A percentile compares a stretch with the other conserved stretches of the same genome.
Evolutionary conservation across 1,284 basidiomycete genomes (phyloP).

Genomic region (Erythrobasidium hasegawianum): DNA sequence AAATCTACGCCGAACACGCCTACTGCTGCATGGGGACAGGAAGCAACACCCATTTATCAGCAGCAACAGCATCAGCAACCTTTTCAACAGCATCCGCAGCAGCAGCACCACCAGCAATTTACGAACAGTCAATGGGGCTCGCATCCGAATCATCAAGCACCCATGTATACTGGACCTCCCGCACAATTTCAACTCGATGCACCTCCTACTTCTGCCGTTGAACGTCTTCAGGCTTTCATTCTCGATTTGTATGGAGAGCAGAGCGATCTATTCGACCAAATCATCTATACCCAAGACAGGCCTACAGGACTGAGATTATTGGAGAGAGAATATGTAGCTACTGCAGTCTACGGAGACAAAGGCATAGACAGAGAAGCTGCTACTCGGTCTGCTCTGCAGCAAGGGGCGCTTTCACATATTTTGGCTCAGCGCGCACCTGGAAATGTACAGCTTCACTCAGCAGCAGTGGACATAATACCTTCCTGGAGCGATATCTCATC

Average conservation of each 20-base stretch:
- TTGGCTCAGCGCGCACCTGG: conserved; percentile 15
- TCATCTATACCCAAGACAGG: conserved; percentile 6
- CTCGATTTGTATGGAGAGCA: conserved; percentile 18
- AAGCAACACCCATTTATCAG: not conserved
- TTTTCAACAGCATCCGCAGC: too few species aligned
- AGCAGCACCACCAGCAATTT: too few species aligned
- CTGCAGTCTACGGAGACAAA: conserved; percentile 12
- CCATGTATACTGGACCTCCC: conserved; percentile 19
- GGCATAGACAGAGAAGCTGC: conserved; percentile 23
- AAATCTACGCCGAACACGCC: not conserved
- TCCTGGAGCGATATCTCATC: not conserved
- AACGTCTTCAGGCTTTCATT: conserved; percentile 26
- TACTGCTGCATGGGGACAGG: not conserved
- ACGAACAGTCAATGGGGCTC: not conserved
- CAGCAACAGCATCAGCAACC: too few species aligned
- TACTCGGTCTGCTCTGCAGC: conserved; percentile 8
- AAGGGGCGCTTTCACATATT: conserved; percentile 13
- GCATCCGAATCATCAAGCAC: not conserved
- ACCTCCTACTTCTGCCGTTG: conserved; percentile 7
- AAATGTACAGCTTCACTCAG: conserved; percentile 16
- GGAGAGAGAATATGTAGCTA: conserved; percentile 20
- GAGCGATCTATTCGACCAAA: conserved; percentile 24
- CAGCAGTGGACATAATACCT: conserved; percentile 23
- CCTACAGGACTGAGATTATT: conserved; percentile 17
- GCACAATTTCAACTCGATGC: conserved; percentile 12